Conservation (phyloP, 192 early-diverging fungal genomes). For the Backusella tuberculispora region DNA sequence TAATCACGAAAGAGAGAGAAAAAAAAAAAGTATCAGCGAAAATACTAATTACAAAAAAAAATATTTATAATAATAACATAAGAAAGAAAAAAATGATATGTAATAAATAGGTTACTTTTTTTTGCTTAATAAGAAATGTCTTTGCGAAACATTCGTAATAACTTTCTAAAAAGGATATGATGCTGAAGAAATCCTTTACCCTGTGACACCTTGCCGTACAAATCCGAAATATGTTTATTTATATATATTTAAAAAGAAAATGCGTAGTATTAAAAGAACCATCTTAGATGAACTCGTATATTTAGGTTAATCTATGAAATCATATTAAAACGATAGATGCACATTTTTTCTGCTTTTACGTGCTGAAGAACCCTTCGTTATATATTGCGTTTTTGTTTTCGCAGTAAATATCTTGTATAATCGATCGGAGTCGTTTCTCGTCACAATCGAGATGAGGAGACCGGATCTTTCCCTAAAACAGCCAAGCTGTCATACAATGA, state of each 20-base stretch:
- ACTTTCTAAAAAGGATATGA: neutral
- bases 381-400: neutral
- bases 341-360: neutral
- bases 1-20: too few relatives aligned
- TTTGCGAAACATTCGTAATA: neutral
- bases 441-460: neutral
- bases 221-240: neutral
- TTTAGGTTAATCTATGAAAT: neutral
- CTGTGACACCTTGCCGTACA: neutral
- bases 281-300: neutral
- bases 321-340: neutral
- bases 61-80: too few relatives aligned
- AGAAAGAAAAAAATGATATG: neutral
- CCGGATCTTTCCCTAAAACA: slow-evolving; percentile 3
- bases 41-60: too few relatives aligned
- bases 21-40: too few relatives aligned
- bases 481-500: neutral
- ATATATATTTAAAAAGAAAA: neutral
- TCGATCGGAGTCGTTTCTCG: neutral
- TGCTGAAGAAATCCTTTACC: neutral
- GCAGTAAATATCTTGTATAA: neutral
- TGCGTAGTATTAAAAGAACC: neutral
- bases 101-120: neutral
- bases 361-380: neutral
- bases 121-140: slow-evolving; percentile 5